These are phyloP conservation scores for Debaryomyces robertsiae DNA, from an alignment of 1,139 yeast genomes.

Conservation along the genomic window DNA sequence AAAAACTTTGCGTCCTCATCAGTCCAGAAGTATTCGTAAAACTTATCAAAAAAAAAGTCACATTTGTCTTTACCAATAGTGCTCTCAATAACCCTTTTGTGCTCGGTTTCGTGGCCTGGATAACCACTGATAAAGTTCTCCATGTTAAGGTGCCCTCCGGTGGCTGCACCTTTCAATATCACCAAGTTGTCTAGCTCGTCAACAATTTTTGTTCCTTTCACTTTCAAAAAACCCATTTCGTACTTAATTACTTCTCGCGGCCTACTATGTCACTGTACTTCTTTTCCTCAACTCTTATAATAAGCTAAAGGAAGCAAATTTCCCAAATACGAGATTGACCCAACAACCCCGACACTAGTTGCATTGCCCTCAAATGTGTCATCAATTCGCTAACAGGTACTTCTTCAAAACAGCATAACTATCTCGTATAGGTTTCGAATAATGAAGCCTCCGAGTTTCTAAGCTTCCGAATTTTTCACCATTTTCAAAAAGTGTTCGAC, in stretches of 20 bases:
- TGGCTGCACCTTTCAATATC: slow-evolving; percentile 43
- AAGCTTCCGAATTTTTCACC: too few relatives aligned
- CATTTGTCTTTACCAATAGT: slow-evolving; percentile 46
- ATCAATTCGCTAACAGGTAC: too few relatives aligned
- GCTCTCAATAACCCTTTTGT: slow-evolving; percentile 34
- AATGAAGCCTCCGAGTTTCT: too few relatives aligned
- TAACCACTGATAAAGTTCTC: slow-evolving; percentile 54
- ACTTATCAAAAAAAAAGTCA: slow-evolving; percentile 47
- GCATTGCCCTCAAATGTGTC: too few relatives aligned
- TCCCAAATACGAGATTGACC: background rate
- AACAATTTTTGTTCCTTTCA: slow-evolving; percentile 42
- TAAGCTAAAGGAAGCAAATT: background rate
- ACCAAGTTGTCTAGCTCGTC: slow-evolving; percentile 35
- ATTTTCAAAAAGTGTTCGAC: too few relatives aligned
- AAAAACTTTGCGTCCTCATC: slow-evolving; percentile 46
- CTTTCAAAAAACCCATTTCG: slow-evolving; percentile 10
- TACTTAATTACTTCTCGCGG: background rate
- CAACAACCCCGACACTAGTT: background rate
- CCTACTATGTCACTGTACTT: too few relatives aligned
- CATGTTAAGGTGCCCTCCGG: slow-evolving; percentile 52
- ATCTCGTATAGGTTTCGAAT: too few relatives aligned
- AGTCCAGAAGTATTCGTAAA: slow-evolving; percentile 52
- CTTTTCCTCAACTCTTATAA: too few relatives aligned
- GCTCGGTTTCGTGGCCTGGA: slow-evolving; percentile 52
- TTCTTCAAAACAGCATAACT: too few relatives aligned